These are phyloP conservation scores for Fusarium bulbicola DNA, from an alignment of 2,329 filamentous ascomycete species.

Conservation along the genomic window DNA sequence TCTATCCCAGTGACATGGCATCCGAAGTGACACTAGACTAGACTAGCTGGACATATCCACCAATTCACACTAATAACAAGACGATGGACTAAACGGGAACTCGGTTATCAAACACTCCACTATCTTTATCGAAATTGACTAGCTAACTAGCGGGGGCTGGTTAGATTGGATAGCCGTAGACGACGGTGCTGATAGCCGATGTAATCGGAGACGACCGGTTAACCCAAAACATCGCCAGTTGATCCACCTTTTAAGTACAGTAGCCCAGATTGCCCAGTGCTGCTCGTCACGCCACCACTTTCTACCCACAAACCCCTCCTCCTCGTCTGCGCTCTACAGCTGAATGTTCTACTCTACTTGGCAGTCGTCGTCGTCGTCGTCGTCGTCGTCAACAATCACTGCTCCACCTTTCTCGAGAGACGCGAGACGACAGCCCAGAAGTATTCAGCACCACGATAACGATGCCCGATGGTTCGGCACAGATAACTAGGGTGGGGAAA, in stretches of 20 bases:
- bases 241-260: background rate
- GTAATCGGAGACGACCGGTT: background rate
- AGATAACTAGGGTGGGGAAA: background rate
- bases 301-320: background rate
- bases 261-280: background rate
- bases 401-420: background rate
- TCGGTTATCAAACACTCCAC: background rate
- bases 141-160: background rate
- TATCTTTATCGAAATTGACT: background rate
- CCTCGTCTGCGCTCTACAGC: background rate
- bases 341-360: background rate
- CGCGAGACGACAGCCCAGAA: background rate
- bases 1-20: background rate
- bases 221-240: background rate
- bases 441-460: background rate
- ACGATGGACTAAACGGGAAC: background rate
- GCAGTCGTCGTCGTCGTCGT: background rate
- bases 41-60: background rate
- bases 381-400: background rate
- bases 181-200: background rate
- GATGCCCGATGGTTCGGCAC: background rate
- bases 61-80: background rate
- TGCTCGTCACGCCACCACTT: background rate
- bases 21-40: background rate
- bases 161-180: background rate